Percentiles rank a stretch among this genome's conserved stretches.
phyloP scores from a whole-genome alignment of 2,329 filamentous ascomycete species.

The Alternaria rosae region DNA sequence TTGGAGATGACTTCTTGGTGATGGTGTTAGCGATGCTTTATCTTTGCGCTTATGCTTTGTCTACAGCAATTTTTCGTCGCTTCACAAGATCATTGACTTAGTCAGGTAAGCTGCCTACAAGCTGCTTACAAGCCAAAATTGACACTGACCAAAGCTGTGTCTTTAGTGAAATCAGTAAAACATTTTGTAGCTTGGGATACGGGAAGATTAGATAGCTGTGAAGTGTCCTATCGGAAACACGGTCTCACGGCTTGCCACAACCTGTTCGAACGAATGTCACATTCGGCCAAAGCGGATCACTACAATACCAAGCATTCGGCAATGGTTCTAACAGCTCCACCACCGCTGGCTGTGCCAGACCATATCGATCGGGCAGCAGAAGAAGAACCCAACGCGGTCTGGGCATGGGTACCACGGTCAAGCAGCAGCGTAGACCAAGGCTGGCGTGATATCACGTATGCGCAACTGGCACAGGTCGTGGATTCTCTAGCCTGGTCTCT shows the following conservation, averaged over 20 bases:
- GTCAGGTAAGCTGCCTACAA: background rate
- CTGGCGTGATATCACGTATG: background rate
- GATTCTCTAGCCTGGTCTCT: background rate
- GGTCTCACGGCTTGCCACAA: no score
- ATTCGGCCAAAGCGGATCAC: background rate
- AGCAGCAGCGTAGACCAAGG: background rate
- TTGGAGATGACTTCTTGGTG: background rate
- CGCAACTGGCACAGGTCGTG: background rate
- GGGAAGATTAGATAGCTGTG: background rate
- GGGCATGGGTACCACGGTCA: background rate
- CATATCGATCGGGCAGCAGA: constrained; percentile 4
- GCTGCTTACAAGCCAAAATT: background rate
- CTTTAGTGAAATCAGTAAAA: background rate
- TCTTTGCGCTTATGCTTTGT: background rate
- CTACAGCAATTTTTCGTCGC: background rate
- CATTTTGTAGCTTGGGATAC: background rate
- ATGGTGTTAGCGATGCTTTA: background rate
- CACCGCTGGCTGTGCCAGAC: background rate
- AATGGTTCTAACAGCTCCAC: background rate
- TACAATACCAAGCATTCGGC: background rate
- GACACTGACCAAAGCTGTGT: background rate
- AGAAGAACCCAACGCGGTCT: background rate
- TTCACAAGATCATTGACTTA: background rate
- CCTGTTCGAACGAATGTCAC: background rate
- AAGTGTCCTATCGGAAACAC: background rate